Evolutionary conservation across 2,329 filamentous ascomycete genomes (phyloP), one percentile per base, ranked within the genome.

Genomic region (Nemania sp.): DNA sequence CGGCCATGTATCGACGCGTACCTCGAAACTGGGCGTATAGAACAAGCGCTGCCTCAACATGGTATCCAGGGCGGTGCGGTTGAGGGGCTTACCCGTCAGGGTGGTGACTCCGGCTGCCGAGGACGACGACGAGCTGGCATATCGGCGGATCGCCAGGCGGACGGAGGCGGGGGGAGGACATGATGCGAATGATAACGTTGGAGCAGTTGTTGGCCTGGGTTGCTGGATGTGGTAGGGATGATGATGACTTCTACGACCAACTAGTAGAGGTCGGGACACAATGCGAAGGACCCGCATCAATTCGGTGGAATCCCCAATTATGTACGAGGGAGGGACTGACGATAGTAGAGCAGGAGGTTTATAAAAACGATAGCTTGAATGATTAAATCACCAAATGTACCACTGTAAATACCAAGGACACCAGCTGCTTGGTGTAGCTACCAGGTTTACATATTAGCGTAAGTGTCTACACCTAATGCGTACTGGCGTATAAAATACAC

Each of bases 21-120:
- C 62, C 57, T 98, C 95, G 77, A 97, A 98, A 57, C 92, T 89
- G 55, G 93, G 93, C 65, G 93, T 97, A 79, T 95, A 96, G 83
- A 98, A 98, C 79, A 94, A 83, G 76, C 92, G 90, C 67, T 93
- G 90, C 68, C 90, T 88, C 70, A 98, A 87, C 73, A 98, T 86
- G 63, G 88, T 90, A 74, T 98, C 95, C 73, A 98, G 86, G 59
- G 86, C 81, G 61, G 83, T 80, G 72, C 92, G 88, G 78, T 98
- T 92, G 71, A 99, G 89, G 78, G 91, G 87, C 82, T 97, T 88
- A 71, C 94, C 95, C 79, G 90, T 93, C 74, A 92, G 87, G 62
- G 92, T 96, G 67, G 90, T 95, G 35, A 82, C 81, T 58, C 79
- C 75, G 59, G 81, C 76, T 51, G 80, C 53, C 12, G n/a, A 9